Evolutionary conservation across 2,329 filamentous ascomycete species (phyloP), one percentile per base, ranked within the genome.

Genomic region (Fusarium pseudonygamai): DNA sequence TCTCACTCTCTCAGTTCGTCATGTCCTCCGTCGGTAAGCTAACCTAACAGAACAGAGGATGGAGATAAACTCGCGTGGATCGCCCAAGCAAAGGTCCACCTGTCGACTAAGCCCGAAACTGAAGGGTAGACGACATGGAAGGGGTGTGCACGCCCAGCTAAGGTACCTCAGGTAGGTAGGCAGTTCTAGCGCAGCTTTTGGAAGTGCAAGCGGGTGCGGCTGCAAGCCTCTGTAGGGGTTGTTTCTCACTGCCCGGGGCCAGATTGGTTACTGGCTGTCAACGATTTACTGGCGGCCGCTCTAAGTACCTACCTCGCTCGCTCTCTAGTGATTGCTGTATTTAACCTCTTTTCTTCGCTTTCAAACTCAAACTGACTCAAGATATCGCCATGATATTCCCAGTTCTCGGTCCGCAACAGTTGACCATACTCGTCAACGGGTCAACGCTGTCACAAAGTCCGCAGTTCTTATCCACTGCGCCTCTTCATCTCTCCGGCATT

Each of bases 61-160:
- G 72, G 73, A 74, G 68, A 77, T 75, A 71, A 71, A 75, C 67
- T 72, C 60, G 73, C 68, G 67, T 65, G 67, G 65, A 55, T 68
- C 65, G 15, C n/a, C 20, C 30, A 36, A 47, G 55, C 39, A 43
- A n/a, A 60, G 62, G 43, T 65, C 52, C 46, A 47, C 62, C 43
- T 37, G 42, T 15, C 47, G 57, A 53, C 75, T 73, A 73, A 55
- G 22, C 69, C 63, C 58, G 43, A 73, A 72, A 72, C 64, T 52
- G 73, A 64, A 62, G 50, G 52, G 55, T 71, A 64, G 50, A 65
- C 74, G 67, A 61, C 61, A 34, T 15, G 30, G 30, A 40, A 46
- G 71, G 73, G 71, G 50, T 53, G 50, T 28, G 66, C 55, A 42
- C 34, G 32, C 60, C 47, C 52, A 60, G 37, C 45, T 34, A 32